Evolutionary conservation across 805 yeast genomes (phyloP).

Genomic region (Dipodascus albidus): DNA sequence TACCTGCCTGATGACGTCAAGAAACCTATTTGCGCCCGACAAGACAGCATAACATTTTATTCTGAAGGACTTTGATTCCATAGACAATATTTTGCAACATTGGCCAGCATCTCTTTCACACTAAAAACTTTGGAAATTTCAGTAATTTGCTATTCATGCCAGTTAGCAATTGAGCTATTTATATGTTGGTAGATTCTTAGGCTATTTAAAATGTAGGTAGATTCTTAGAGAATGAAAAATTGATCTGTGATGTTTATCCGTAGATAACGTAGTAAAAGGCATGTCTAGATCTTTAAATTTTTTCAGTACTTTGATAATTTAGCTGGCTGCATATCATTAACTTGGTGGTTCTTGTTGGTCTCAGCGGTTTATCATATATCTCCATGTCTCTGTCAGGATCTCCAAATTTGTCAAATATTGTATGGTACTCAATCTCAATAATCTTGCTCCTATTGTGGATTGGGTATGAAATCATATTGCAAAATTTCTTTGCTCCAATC

Average conservation of each 20-base stretch:
- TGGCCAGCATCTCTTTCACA: background rate
- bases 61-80: background rate
- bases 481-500: background rate
- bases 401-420: constrained; percentile 4
- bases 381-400: background rate
- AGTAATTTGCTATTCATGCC: background rate
- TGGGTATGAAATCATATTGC: background rate
- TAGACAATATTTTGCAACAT: background rate
- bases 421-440: constrained; percentile 2
- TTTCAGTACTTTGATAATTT: background rate
- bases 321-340: no score
- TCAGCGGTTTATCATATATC: background rate
- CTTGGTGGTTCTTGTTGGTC: background rate
- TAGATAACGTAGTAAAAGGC: constrained; percentile 1
- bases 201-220: background rate
- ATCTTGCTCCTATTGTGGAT: background rate
- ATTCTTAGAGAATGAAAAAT: background rate
- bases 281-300: constrained; percentile 4
- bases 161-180: background rate
- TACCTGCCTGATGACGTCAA: background rate
- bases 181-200: background rate
- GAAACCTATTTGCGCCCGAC: background rate
- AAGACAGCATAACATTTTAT: background rate
- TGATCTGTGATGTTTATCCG: no score
- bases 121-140: no score